Conservation (phyloP, 208 protist genomes). For the Spongospora subterranea region DNA sequence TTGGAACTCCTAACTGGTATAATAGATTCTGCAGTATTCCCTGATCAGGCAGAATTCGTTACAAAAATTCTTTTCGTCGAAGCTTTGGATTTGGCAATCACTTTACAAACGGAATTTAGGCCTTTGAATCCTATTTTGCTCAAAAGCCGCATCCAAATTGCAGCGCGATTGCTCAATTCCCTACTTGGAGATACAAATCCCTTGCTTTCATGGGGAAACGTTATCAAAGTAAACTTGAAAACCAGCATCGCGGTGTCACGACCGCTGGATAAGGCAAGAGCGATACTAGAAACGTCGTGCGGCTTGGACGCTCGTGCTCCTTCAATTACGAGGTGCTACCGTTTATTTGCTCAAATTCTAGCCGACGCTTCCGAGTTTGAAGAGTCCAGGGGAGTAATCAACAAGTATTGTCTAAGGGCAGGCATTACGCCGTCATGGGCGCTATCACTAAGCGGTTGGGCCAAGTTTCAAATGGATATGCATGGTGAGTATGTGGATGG, state of each 20-base stretch:
- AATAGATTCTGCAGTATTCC: not conserved
- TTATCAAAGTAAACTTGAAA: too few species aligned
- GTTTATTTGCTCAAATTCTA: not conserved
- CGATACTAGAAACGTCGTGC: not conserved
- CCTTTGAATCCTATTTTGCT: not conserved
- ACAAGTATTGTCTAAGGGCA: not conserved
- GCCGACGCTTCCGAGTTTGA: not conserved
- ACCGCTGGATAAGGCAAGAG: not conserved
- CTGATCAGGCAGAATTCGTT: not conserved
- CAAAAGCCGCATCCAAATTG: not conserved
- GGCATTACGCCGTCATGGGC: not conserved
- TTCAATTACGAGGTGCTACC: not conserved
- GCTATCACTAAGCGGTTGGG: not conserved
- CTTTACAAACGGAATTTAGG: not conserved
- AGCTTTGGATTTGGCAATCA: not conserved
- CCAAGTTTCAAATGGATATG: not conserved
- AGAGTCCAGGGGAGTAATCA: not conserved
- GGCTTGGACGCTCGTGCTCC: not conserved
- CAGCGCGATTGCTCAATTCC: not conserved
- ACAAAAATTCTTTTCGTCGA: not conserved
- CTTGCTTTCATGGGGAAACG: too few species aligned
- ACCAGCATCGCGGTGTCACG: not conserved
- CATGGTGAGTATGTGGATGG: not conserved
- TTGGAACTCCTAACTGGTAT: not conserved
- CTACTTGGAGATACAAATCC: not conserved